Evolutionary conservation across 805 yeast genomes (phyloP), one percentile per base, ranked within the genome.

Genomic region (Lachancea mirantina): DNA sequence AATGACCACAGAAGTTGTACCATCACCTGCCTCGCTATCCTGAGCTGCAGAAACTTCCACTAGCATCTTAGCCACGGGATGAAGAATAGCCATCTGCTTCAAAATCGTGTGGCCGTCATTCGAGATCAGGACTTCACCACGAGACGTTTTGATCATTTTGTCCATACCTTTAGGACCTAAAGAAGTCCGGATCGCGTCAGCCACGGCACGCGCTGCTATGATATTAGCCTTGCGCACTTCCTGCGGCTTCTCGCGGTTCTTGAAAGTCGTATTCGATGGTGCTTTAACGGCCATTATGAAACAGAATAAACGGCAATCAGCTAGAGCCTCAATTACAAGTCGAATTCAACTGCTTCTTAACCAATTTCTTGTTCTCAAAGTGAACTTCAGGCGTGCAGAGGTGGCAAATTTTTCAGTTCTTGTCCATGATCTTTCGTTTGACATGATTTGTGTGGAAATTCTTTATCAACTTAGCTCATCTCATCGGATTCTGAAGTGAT

Each of bases 141-240:
- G 74, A 31, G 88, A 80, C 13, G 97, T 88, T 62, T 85, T 85
- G 64, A 84, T 85, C 97, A 92, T 89, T 67, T 92, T 92, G 61
- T 92, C 99, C 98, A 92, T 92, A 40, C 99, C 99, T 61, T 87
- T 89, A 36, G 99, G 99, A 14, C 99, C 99, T 39, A 92, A 67
- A 10, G 97, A 81, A 5, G 96, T 88, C 60, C 96, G 74, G 49
- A 87, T 84, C 29, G 96, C 96, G 60, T 87, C 96, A 3, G 95
- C 87, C 16, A 87, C 96, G 5, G 96, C 95, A 49, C 89, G 70
- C 5, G 96, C 96, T 3, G 96, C 96, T 42, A 81, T 68, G 45
- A 88, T 85, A 56, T 87, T 87, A 34, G 88, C 75, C 60, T 74
- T 77, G 42, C 96, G 80, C 33, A 87, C 95, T 61, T 88, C 96